phyloP scores from a whole-genome alignment of 2,329 filamentous ascomycete genomes.

The Teratosphaeria pseudoeucalypti region DNA sequence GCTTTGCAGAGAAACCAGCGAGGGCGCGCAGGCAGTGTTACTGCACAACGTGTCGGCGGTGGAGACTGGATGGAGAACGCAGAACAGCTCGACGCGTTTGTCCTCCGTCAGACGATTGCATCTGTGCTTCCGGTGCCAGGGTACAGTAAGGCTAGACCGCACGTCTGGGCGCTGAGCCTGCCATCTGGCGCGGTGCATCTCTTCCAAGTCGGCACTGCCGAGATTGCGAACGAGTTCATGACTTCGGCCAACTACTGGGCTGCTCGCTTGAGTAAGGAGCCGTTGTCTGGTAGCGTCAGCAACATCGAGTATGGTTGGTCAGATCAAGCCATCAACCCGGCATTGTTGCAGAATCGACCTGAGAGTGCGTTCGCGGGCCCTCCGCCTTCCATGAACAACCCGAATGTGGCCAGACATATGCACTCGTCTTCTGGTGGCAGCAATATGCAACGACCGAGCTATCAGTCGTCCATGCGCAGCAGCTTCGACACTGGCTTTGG shows the following conservation, averaged over 20 bases:
- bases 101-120: constrained; percentile 81
- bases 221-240: constrained; percentile 92
- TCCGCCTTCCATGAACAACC: constrained; percentile 6
- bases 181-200: constrained; percentile 90
- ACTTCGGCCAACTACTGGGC: constrained; percentile 96
- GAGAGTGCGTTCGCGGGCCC: constrained; percentile 11
- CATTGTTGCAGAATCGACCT: constrained; percentile 23
- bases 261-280: constrained; percentile 85
- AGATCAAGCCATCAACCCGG: constrained; percentile 60
- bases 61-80: constrained; percentile 98
- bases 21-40: constrained; percentile 27
- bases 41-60: constrained; percentile 69
- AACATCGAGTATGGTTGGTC: constrained; percentile 98
- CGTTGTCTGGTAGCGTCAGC: constrained; percentile 81
- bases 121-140: constrained; percentile 82
- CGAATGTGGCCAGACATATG: constrained; percentile 9
- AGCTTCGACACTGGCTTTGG: constrained; percentile 45
- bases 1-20: constrained; percentile 24
- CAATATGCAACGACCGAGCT: constrained; percentile 21
- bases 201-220: constrained; percentile 93
- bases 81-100: constrained; percentile 76
- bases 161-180: constrained; percentile 89
- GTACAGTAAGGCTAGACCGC: constrained; percentile 78
- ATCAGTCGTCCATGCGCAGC: constrained; percentile 45
- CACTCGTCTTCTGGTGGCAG: constrained; percentile 11